Percentiles rank a stretch among this genome's conserved stretches.
Evolutionary conservation across 2,329 filamentous ascomycete species (phyloP).

Genomic region (Trichoderma sp.): DNA sequence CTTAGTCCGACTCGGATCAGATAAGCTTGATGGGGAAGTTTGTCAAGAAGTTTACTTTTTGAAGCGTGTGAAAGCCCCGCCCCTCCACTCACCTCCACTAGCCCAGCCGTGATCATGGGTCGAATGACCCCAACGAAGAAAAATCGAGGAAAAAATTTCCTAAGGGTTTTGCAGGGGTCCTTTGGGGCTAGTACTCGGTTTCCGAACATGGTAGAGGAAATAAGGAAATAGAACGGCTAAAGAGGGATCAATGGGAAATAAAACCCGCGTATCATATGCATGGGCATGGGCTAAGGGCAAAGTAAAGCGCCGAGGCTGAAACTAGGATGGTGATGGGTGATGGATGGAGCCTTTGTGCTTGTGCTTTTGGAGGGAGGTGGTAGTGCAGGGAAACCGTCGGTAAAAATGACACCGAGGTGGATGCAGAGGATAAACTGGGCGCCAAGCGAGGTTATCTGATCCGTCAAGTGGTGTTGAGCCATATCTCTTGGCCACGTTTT

Average conservation of each 20-base stretch:
- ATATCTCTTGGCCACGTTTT: background rate
- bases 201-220: background rate
- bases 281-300: background rate
- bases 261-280: background rate
- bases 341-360: too few species aligned
- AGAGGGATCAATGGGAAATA: background rate
- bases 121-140: background rate
- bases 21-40: conserved; percentile 14
- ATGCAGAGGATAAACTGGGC: background rate
- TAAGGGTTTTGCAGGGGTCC: background rate
- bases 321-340: background rate
- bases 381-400: background rate
- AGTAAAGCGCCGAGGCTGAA: background rate
- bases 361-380: background rate
- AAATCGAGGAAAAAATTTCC: background rate
- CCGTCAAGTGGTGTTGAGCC: background rate
- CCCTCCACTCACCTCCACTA: background rate
- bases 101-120: background rate
- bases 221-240: background rate
- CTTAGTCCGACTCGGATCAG: conserved; percentile 13
- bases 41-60: background rate
- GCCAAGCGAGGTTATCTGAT: background rate
- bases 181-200: background rate
- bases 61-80: too few species aligned
- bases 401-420: background rate